A percentile compares a stretch with the other conserved stretches of the same genome.
Evolutionary conservation across 2,329 filamentous ascomycete genomes (phyloP).

Genomic region (Trichoderma afroharzianum): DNA sequence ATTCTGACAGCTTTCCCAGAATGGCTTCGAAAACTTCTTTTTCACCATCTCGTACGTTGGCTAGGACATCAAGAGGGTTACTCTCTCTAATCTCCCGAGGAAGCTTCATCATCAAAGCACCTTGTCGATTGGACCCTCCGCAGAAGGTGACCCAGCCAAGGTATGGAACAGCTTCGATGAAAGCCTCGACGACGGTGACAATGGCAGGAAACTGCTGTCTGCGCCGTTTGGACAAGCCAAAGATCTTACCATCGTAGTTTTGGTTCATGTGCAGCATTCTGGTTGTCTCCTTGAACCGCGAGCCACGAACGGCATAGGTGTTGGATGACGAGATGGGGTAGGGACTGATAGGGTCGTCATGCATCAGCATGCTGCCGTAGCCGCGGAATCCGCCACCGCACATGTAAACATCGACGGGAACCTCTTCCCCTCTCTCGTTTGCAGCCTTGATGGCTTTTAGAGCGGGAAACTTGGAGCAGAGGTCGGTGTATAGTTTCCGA

Average conservation of each 20-base stretch:
- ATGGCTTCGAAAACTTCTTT: conserved; percentile 35
- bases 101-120: conserved; percentile 71
- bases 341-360: conserved; percentile 65
- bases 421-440: conserved; percentile 28
- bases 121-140: conserved; percentile 82
- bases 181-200: conserved; percentile 71
- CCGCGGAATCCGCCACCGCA: conserved; percentile 88
- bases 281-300: conserved; percentile 55
- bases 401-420: conserved; percentile 69
- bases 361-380: conserved; percentile 87
- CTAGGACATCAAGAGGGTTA: conserved; percentile 55
- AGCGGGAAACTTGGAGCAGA: conserved; percentile 46
- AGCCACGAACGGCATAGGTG: conserved; percentile 64
- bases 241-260: conserved; percentile 54
- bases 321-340: conserved; percentile 85
- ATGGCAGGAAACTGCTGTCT: conserved; percentile 82
- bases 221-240: conserved; percentile 75
- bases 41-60: conserved; percentile 26
- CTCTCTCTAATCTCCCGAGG: conserved; percentile 55
- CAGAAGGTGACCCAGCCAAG: conserved; percentile 78
- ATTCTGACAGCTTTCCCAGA: conserved; percentile 35
- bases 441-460: conserved; percentile 43
- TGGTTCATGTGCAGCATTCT: conserved; percentile 51
- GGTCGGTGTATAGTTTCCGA: conserved; percentile 54
- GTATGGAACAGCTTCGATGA: conserved; percentile 64